Base-by-base conservation (phyloP, 2,329 filamentous ascomycete species). In the Aureobasidium sp. region DNA sequence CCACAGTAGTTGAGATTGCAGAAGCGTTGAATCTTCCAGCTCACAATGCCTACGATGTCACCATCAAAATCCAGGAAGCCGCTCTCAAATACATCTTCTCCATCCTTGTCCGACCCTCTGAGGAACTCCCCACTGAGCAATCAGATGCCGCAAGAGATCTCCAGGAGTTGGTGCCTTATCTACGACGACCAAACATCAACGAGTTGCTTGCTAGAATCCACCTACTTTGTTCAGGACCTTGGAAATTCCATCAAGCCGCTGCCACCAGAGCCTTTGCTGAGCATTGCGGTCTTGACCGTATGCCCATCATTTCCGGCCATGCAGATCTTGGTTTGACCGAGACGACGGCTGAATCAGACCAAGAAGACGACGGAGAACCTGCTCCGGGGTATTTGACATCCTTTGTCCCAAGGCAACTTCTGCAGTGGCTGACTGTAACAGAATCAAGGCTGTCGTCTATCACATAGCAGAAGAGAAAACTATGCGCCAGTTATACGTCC, bases 391-490 rank as follows among this genome's bases (percentile, higher is more conserved):
- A 37, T 22, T 22, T 37, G 15, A 31, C 14, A 24, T 35, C 6
- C 24, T 42, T 5, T n/a, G 15, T 8, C 2, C 22, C 4, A 12
- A 5, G 37, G 1, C 29, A 3, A 12, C 6, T 50, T 12, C 11
- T 33, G 6, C 24, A 2, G 33, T 31, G 24, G 22, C 42, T 62
- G 33, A 56, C 48, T 42, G 11, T 15, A 22, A 6, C 12, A 62
- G 60, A 4, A 62, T 74, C 8, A 73, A 72, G 62, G 68, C 70
- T 31, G 79, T 97, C 2, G 80, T 97, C 0, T 97, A 96, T 71
- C 85, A 92, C 63, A 95, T 97, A 50, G 95, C 92, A 0, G 92
- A 97, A 73, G 91, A 97, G 67, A 92, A 96, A 71, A 91, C 92
- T 1, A 85, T 87, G 61, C 83, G 90, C 57, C 93, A 94, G 71